Conservation (phyloP, 108 stramenopile genomes). For the Craspedostauros australis region DNA sequence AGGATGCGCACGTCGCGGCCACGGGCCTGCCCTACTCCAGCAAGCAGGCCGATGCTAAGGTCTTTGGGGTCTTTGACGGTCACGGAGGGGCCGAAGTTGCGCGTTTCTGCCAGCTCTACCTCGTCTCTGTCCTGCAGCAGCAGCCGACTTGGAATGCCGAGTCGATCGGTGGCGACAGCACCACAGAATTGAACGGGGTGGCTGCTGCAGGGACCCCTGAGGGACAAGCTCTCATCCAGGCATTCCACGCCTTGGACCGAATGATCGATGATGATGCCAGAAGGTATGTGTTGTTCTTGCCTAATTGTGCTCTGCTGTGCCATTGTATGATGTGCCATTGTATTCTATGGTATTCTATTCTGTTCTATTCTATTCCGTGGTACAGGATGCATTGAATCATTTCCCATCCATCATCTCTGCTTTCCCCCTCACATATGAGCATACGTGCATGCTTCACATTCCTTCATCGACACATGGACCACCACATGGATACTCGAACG, state of each 20-base stretch:
- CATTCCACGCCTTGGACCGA: conserved; percentile 81
- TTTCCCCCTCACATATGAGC: background rate
- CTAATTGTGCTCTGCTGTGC: background rate
- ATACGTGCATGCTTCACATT: background rate
- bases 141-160: conserved; percentile 36
- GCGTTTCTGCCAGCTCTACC: conserved; percentile 73
- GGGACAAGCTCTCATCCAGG: conserved; percentile 47
- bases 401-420: background rate
- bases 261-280: conserved; percentile 60
- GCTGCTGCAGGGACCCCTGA: conserved; percentile 21
- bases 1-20: conserved; percentile 92
- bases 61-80: conserved; percentile 89
- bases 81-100: conserved; percentile 95
- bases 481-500: too few relatives aligned
- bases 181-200: background rate
- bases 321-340: background rate
- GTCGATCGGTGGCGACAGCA: background rate
- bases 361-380: background rate
- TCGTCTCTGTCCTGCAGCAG: conserved; percentile 67
- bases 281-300: conserved; percentile 10
- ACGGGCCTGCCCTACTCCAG: conserved; percentile 28
- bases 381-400: too few relatives aligned
- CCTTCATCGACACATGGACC: background rate
- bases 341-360: background rate
- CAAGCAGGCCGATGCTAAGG: conserved; percentile 35